Conservation (phyloP, 192 early-diverging fungal genomes). For the Bifiguratus adelaidae region DNA sequence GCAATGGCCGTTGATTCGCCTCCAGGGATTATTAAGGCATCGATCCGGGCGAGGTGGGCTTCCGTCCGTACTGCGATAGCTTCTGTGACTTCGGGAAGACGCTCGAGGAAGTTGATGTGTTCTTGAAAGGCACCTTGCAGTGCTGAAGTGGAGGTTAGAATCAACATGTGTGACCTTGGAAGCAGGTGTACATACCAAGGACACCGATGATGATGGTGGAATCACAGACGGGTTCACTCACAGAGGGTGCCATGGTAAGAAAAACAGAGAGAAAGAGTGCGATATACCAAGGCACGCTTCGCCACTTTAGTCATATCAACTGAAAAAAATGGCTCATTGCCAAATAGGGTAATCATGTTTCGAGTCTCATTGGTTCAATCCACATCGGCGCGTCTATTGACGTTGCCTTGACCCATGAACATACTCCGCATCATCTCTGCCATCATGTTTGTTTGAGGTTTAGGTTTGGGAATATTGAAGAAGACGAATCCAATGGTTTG, state of each 20-base stretch:
- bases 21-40: constrained; percentile 90
- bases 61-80: constrained; percentile 56
- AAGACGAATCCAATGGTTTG: constrained; percentile 33
- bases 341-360: too few relatives aligned
- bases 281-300: too few relatives aligned
- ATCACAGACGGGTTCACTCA: too few relatives aligned
- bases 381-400: too few relatives aligned
- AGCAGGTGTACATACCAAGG: constrained; percentile 1
- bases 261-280: too few relatives aligned
- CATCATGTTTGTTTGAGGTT: constrained; percentile 32
- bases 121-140: constrained; percentile 95
- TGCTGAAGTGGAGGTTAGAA: constrained; percentile 23
- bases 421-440: constrained; percentile 40
- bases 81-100: constrained; percentile 44
- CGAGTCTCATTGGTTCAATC: too few relatives aligned
- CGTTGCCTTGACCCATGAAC: constrained; percentile 30
- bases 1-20: constrained; percentile 95
- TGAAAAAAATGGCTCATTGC: too few relatives aligned
- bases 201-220: constrained; percentile 10
- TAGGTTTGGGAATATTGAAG: constrained; percentile 32
- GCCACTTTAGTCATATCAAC: too few relatives aligned
- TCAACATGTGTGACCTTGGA: neutral
- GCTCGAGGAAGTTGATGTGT: constrained; percentile 74
- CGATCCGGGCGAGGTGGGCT: constrained; percentile 59
- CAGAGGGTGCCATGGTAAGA: too few relatives aligned